A percentile compares a stretch with the other conserved stretches of the same genome.
Evolutionary conservation across 306 rosid genomes (phyloP).

Genomic region (Cicer cuneatum): DNA sequence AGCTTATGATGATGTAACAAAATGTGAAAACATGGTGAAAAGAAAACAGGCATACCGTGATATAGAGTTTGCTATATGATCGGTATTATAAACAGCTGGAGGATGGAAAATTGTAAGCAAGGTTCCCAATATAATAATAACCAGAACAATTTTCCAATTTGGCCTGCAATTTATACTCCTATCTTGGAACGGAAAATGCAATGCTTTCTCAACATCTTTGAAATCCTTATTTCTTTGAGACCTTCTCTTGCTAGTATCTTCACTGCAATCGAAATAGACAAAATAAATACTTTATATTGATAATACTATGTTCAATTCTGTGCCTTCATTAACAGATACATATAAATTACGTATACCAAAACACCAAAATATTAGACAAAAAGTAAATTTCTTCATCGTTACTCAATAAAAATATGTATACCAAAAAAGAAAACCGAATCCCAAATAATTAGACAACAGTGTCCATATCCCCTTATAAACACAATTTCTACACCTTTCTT

Average conservation of each 20-base stretch:
- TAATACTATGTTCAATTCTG: conserved; percentile 8
- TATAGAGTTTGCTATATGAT: conserved; percentile 56
- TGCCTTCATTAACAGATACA: not conserved
- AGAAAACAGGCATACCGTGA: conserved; percentile 58
- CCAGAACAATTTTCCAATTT: conserved; percentile 68
- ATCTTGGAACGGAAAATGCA: conserved; percentile 48
- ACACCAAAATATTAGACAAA: not conserved
- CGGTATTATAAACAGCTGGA: conserved; percentile 72
- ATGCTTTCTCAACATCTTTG: conserved; percentile 65
- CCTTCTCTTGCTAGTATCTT: conserved; percentile 72
- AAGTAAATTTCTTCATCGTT: conserved; percentile 10
- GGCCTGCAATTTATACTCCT: conserved; percentile 68
- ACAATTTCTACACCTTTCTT: not conserved
- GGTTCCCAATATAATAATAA: conserved; percentile 66
- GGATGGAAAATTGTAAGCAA: conserved; percentile 69
- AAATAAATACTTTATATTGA: conserved; percentile 15
- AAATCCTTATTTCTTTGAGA: conserved; percentile 66
- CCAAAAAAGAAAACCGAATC: not conserved
- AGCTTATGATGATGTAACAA: conserved; percentile 15
- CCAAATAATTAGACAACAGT: conserved; percentile 6
- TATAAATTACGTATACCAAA: not conserved
- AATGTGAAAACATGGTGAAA: conserved; percentile 30
- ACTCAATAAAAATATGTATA: not conserved
- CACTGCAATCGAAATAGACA: conserved; percentile 61
- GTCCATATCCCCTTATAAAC: conserved; percentile 4